These are phyloP conservation scores for Didymellaceae sp. DNA, from an alignment of 2,329 filamentous ascomycete genomes.

Conservation along the genomic window DNA sequence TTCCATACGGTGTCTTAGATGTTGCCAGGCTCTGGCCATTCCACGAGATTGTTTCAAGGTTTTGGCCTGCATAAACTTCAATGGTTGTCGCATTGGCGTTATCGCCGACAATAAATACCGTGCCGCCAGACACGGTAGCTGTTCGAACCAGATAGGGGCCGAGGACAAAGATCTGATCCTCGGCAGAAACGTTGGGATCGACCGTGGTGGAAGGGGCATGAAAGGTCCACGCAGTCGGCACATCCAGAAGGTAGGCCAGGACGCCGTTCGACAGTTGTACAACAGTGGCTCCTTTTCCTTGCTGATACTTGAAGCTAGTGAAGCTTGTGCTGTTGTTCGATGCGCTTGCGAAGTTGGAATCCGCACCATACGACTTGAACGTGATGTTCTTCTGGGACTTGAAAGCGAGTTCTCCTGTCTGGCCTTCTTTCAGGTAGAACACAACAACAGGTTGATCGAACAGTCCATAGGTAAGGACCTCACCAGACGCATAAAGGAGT, in stretches of 20 bases:
- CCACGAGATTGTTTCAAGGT: conserved; percentile 45
- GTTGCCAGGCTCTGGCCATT: conserved; percentile 55
- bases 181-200: conserved; percentile 53
- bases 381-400: conserved; percentile 49
- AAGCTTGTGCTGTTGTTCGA: conserved; percentile 22
- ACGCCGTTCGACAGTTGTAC: conserved; percentile 59
- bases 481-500: conserved; percentile 60
- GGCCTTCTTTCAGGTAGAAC: conserved; percentile 58
- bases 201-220: conserved; percentile 59
- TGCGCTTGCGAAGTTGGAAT: conserved; percentile 45
- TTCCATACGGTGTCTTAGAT: conserved; percentile 52
- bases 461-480: conserved; percentile 57
- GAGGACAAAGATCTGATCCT: conserved; percentile 52
- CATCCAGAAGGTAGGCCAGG: conserved; percentile 61
- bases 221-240: conserved; percentile 62
- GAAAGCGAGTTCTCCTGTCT: conserved; percentile 59
- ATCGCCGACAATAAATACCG: conserved; percentile 58
- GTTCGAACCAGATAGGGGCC: conserved; percentile 48
- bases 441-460: conserved; percentile 58
- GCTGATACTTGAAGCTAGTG: conserved; percentile 54
- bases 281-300: conserved; percentile 55
- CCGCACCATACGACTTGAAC: conserved; percentile 51
- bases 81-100: conserved; percentile 52
- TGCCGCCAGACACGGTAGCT: conserved; percentile 48
- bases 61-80: conserved; percentile 45